A percentile compares a stretch with the other conserved stretches of the same genome.
These are phyloP conservation scores for Cucurbitaria berberidis DNA, from an alignment of 2,329 filamentous ascomycete genomes.

Conservation along the genomic window DNA sequence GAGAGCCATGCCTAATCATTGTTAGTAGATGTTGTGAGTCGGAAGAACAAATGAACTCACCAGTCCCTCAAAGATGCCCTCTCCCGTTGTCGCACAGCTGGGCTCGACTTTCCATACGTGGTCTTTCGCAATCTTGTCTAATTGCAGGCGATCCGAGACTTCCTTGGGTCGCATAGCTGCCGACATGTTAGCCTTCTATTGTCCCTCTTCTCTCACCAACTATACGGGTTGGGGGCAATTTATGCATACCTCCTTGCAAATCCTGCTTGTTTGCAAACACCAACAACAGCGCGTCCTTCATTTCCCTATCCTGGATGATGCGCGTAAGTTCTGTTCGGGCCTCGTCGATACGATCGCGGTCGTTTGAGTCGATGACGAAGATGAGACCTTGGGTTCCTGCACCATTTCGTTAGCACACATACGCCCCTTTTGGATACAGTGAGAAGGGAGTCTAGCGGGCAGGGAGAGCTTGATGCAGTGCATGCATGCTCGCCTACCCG, in stretches of 20 bases:
- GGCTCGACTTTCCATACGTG: constrained; percentile 62
- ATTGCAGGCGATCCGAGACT: constrained; percentile 56
- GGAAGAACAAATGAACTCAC: constrained; percentile 31
- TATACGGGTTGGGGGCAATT: not conserved
- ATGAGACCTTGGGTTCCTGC: constrained; percentile 94
- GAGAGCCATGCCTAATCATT: constrained; percentile 54
- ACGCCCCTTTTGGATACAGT: not conserved
- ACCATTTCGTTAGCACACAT: constrained; percentile 10
- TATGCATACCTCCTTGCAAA: constrained; percentile 76
- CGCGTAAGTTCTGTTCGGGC: constrained; percentile 94
- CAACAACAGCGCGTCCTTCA: constrained; percentile 93
- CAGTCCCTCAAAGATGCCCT: constrained; percentile 60
- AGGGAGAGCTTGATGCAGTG: constrained; percentile 19
- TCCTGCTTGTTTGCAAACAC: constrained; percentile 99
- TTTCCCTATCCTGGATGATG: constrained; percentile 99
- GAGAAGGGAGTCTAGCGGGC: not conserved
- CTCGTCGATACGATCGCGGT: constrained; percentile 97
- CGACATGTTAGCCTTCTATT: constrained; percentile 15
- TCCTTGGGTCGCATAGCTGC: constrained; percentile 59
- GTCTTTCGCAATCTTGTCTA: constrained; percentile 58
- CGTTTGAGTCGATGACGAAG: constrained; percentile 99
- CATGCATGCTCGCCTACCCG: constrained; percentile 40
- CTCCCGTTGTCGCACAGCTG: constrained; percentile 60
- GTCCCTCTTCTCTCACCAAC: not conserved
- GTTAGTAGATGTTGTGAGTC: constrained; percentile 13